Base-by-base conservation (phyloP, 1,139 yeast species). In the Casaregolazyma suthepensis region DNA sequence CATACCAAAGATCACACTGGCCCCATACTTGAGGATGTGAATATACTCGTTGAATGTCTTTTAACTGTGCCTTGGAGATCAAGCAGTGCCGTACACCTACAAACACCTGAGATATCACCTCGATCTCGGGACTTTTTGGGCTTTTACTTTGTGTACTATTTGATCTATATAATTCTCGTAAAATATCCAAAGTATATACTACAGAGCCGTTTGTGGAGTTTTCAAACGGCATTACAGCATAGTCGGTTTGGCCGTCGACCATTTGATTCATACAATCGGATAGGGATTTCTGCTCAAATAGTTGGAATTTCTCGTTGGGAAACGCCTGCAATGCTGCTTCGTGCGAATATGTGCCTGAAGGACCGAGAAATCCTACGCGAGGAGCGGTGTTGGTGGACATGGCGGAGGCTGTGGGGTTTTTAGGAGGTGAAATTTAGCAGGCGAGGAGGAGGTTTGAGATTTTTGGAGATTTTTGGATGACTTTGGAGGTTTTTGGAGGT, bases 21-120 rank as follows among this genome's bases (percentile, higher is more conserved):
- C 97, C 95, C 99, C 99, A 93, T 0, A 90, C 99, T 67, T 93
- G 99, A 3, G 99, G 98, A 68, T 93, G 99, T 2, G 96, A 86
- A 71, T 87, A 87, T 23, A 93, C 77, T 43, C 77, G 79, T 15
- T 71, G 70, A 52, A 85, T 76, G 17, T 77, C 67, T 1, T 71
- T 63, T 1, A 82, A 61, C 35, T 74, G 74, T 1, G 57, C 60
- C 15, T 58, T 59, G 50, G 77, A 74, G 52, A 90, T 75, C 51
- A 91, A 72, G 66, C 85, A 84, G 70, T 93, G 98, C 56, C 84
- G 85, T 55, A 93, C 87, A 0, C 86, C 71, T 1, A 93, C 97
- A 65, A 81, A 86, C 61, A 87, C 91, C 62, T 89, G 96, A 0
- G 81, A 93, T 1, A 86, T 78, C 3, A 88, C 53, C 35, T 48